A percentile compares a stretch with the other conserved stretches of the same genome.
Evolutionary conservation across 331 rosid species (phyloP).

Genomic region (Pyracantha coccinea): DNA sequence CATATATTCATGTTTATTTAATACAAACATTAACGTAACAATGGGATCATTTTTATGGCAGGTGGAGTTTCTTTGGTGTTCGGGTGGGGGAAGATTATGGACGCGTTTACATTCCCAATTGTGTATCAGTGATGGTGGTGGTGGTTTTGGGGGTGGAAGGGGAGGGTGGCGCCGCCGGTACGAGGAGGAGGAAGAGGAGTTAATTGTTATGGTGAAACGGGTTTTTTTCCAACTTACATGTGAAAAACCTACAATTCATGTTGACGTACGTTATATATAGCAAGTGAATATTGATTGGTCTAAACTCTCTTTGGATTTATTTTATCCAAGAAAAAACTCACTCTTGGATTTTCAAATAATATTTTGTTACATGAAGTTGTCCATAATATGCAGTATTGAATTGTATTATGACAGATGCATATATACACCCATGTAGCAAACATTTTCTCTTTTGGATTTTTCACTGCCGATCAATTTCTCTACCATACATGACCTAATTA

Average conservation of each 20-base stretch:
- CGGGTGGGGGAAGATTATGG: not conserved
- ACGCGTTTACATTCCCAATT: not conserved
- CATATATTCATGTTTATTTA: not conserved
- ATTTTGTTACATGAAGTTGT: no score
- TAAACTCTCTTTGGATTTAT: not conserved
- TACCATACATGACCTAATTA: not conserved
- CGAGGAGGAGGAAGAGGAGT: slow-evolving; percentile 12
- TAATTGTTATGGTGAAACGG: slow-evolving; percentile 29
- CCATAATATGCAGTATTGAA: no score
- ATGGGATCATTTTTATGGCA: not conserved
- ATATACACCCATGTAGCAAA: not conserved
- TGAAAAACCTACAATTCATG: not conserved
- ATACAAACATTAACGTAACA: not conserved
- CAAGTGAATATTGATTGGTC: slow-evolving; percentile 25
- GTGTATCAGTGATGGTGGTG: not conserved
- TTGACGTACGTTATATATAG: slow-evolving; percentile 28
- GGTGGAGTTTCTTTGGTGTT: not conserved
- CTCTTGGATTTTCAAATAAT: not conserved
- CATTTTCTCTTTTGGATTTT: not conserved
- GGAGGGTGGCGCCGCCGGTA: slow-evolving; percentile 24
- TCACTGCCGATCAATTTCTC: not conserved
- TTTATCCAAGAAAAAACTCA: not conserved
- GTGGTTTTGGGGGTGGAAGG: not conserved
- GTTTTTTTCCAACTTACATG: slow-evolving; percentile 27
- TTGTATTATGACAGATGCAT: not conserved